Conservation (phyloP, 768 basidiomycete species). For the Pleurotus platypus region DNA sequence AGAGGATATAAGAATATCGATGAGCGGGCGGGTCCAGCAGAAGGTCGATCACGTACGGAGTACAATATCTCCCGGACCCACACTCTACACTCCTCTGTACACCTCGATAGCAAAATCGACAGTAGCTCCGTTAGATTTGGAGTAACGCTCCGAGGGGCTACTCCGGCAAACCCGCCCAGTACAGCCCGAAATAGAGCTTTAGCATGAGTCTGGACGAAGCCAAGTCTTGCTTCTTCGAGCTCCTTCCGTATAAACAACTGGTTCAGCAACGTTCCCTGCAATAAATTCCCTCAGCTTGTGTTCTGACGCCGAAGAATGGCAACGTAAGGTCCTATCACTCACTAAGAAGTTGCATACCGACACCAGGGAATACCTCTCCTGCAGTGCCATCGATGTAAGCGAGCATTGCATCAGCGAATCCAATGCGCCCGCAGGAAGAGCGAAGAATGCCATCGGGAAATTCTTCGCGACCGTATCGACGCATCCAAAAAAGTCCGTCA, state of each 20-base stretch:
- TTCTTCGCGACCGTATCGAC: constrained; percentile 73
- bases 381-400: constrained; percentile 60
- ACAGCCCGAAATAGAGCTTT: constrained; percentile 67
- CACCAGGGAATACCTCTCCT: constrained; percentile 84
- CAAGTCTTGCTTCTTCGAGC: constrained; percentile 45
- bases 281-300: background rate
- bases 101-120: constrained; percentile 57
- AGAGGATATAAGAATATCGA: background rate
- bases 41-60: constrained; percentile 38
- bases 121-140: constrained; percentile 85
- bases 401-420: constrained; percentile 71
- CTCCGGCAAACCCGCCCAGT: constrained; percentile 76
- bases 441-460: constrained; percentile 57
- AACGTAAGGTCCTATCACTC: constrained; percentile 20
- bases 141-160: constrained; percentile 78
- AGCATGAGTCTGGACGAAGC: constrained; percentile 50
- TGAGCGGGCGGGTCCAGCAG: background rate
- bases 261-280: constrained; percentile 61
- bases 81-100: constrained; percentile 28
- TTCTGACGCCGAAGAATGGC: too few relatives aligned
- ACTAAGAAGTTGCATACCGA: constrained; percentile 83
- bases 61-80: constrained; percentile 79
- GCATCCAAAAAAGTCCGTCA: constrained; percentile 84
- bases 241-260: constrained; percentile 63
- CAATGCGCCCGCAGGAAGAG: constrained; percentile 59